These are phyloP conservation scores for Aspergillus intermedius DNA, from an alignment of 2,329 filamentous ascomycete genomes.

Conservation along the genomic window DNA sequence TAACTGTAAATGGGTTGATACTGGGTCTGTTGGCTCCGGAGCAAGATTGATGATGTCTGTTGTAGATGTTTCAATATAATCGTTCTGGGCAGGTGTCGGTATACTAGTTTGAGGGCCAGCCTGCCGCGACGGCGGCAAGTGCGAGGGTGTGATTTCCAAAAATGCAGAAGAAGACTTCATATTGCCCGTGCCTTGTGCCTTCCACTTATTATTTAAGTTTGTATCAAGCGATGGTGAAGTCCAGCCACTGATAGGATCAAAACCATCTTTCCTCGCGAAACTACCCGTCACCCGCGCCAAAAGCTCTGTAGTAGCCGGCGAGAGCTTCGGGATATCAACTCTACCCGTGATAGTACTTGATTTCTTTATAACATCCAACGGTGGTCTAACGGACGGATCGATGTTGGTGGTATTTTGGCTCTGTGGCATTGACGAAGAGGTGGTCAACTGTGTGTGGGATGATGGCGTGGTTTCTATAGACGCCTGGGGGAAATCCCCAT, in stretches of 20 bases:
- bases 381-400: conserved; percentile 4
- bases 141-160: conserved; percentile 18
- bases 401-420: conserved; percentile 1
- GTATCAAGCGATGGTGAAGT: conserved; percentile 4
- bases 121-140: conserved; percentile 14
- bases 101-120: conserved; percentile 8
- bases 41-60: conserved; percentile 9
- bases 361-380: conserved; percentile 6
- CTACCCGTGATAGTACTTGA: conserved; percentile 8
- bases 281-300: conserved; percentile 18
- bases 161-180: conserved; percentile 21
- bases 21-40: conserved; percentile 6
- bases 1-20: conserved; percentile 3
- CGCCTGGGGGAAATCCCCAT: conserved; percentile 15
- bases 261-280: conserved; percentile 11
- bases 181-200: conserved; percentile 3
- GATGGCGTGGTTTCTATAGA: conserved; percentile 19
- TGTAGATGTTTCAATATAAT: not conserved
- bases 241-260: conserved; percentile 6
- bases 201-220: conserved; percentile 2
- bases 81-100: conserved; percentile 3
- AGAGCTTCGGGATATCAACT: conserved; percentile 19
- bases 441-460: conserved; percentile 8
- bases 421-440: conserved; percentile 8
- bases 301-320: conserved; percentile 20